Conservation (phyloP, 2,329 filamentous ascomycete genomes). For the Colletotrichum sp. region DNA sequence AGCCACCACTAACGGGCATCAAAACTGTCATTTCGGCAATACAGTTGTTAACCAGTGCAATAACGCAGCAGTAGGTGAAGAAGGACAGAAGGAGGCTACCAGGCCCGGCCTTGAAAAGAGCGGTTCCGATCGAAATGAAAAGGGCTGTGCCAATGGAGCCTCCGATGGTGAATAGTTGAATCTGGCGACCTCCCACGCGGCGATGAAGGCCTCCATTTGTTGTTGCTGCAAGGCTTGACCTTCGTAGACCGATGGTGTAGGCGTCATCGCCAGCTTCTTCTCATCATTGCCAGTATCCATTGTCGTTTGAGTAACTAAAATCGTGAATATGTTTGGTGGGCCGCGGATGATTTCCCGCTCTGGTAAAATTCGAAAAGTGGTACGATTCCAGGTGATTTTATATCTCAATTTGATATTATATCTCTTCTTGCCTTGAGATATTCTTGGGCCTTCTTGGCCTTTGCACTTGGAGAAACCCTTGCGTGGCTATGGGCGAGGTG, state of each 20-base stretch:
- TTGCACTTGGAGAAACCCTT: neutral
- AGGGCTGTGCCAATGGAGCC: slow-evolving; percentile 11
- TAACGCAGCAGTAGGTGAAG: neutral
- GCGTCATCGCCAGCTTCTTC: neutral
- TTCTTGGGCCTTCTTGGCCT: neutral
- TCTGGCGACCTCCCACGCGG: neutral
- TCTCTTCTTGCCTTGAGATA: neutral
- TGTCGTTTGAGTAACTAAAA: neutral
- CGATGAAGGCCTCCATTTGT: neutral
- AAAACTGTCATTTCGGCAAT: slow-evolving; percentile 19
- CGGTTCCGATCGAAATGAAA: slow-evolving; percentile 5
- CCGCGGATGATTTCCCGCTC: neutral
- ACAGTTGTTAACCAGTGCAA: slow-evolving; percentile 46
- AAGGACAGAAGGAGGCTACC: slow-evolving; percentile 4
- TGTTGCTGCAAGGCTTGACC: neutral
- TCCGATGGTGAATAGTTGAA: neutral
- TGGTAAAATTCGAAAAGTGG: neutral
- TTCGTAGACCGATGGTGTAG: neutral
- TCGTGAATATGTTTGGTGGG: neutral
- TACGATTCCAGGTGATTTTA: neutral
- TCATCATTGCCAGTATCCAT: neutral
- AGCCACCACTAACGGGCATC: slow-evolving; percentile 50
- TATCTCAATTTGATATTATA: neutral
- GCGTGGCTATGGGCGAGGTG: neutral
- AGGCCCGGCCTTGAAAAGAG: neutral